These are phyloP conservation scores for Penicillium antarcticum DNA, from an alignment of 495 filamentous ascomycete species.

Conservation along the genomic window DNA sequence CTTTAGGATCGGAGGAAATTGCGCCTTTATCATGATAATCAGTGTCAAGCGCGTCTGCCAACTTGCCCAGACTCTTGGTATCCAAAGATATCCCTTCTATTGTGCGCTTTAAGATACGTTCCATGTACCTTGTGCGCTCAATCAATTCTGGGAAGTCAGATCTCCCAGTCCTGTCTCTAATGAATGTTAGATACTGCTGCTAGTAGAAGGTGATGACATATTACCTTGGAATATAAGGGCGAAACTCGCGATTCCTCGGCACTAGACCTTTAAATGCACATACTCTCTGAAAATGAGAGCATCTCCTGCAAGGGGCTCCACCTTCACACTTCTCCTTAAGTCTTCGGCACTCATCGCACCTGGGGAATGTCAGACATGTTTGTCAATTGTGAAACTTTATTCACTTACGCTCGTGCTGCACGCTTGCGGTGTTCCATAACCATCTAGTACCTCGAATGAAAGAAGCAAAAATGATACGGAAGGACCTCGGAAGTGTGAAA, in stretches of 20 bases:
- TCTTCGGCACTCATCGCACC: slow-evolving; percentile 25
- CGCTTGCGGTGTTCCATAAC: slow-evolving; percentile 7
- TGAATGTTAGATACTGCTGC: not conserved
- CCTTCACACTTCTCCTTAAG: slow-evolving; percentile 33
- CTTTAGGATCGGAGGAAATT: slow-evolving; percentile 11
- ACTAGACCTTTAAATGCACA: slow-evolving; percentile 23
- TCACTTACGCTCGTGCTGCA: slow-evolving; percentile 6
- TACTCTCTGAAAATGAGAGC: slow-evolving; percentile 23
- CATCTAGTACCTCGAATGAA: too few species aligned
- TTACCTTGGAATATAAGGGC: slow-evolving; percentile 14
- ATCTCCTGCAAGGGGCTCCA: slow-evolving; percentile 29
- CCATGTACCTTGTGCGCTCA: slow-evolving; percentile 26
- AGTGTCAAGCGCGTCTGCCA: slow-evolving; percentile 16
- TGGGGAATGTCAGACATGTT: not conserved
- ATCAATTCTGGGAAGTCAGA: slow-evolving; percentile 16
- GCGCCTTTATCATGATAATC: not conserved
- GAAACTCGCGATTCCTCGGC: slow-evolving; percentile 9
- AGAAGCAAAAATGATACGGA: too few species aligned
- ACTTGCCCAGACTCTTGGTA: slow-evolving; percentile 15
- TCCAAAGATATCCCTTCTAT: slow-evolving; percentile 21
- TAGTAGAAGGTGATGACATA: not conserved
- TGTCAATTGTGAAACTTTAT: not conserved
- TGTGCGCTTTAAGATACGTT: slow-evolving; percentile 20
- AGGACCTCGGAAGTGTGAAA: not conserved
- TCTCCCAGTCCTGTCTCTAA: slow-evolving; percentile 11